Evolutionary conservation across 441 rosid genomes (phyloP).

Genomic region (Eutrema salsugineum): DNA sequence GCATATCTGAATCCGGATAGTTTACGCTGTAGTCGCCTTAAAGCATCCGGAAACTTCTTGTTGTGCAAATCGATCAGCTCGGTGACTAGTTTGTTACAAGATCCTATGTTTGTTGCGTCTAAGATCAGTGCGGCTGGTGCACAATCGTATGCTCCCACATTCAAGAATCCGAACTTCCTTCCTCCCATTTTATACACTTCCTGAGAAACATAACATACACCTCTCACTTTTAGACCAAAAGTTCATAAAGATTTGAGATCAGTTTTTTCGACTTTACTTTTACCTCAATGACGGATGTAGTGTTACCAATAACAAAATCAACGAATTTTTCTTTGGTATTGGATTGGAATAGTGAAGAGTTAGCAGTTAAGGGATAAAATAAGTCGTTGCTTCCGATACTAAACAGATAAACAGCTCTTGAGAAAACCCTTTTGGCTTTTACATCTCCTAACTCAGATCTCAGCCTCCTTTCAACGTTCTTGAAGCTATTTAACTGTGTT

Average conservation of each 20-base stretch:
- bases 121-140: constrained; percentile 17
- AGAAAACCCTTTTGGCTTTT: constrained; percentile 22
- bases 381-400: constrained; percentile 46
- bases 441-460: constrained; percentile 34
- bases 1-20: constrained; percentile 34
- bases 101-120: constrained; percentile 10
- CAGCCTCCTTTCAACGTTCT: constrained; percentile 28
- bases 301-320: constrained; percentile 43
- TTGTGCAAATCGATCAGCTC: constrained; percentile 31
- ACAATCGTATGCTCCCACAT: constrained; percentile 28
- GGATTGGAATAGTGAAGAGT: constrained; percentile 29
- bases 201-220: constrained; percentile 9
- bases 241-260: not conserved
- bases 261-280: not conserved
- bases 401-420: constrained; percentile 41
- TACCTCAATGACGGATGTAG: constrained; percentile 36
- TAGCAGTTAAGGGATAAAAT: not conserved
- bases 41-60: constrained; percentile 12
- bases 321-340: constrained; percentile 28
- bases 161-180: constrained; percentile 42
- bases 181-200: constrained; percentile 36
- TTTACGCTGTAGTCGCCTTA: constrained; percentile 23
- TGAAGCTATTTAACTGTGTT: constrained; percentile 40
- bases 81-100: constrained; percentile 21
- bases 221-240: not conserved